Evolutionary conservation across 225 moss, liverwort and hornwort genomes (phyloP), one percentile per base, ranked within the genome.

Genomic region (Anthoceros angustus): DNA sequence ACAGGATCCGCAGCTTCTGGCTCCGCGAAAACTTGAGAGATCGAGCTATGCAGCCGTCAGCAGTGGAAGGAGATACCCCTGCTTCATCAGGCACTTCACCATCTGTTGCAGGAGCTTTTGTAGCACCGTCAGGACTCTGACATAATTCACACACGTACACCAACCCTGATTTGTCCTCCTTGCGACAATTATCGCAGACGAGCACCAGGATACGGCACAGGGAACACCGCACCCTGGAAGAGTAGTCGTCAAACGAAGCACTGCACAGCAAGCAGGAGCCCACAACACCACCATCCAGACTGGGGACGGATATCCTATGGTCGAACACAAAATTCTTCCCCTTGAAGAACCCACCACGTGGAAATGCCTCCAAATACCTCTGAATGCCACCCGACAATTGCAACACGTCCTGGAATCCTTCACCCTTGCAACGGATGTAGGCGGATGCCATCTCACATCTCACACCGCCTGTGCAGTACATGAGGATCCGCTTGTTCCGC

Each of bases 261-360:
- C 71, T 16, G 82, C 98, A 98, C 10, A 77, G 65, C 49, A 87
- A 74, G 72, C 92, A 98, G 38, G 71, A 74, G 41, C 98, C 92
- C 41, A 89, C 71, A 70, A 92, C 72, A 67, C 84, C 75, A 63
- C 61, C 50, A 43, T 81, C 75, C 41, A 70, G 73, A 79, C 74
- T 81, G 68, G 84, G 77, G 39, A 98, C 87, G 61, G 98, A 84
- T 77, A 98, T 73, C 74, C 95, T 98, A 76, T 92, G 81, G 75
- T 98, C 92, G 68, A 98, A 98, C 50, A 98, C 98, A 74, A 98
- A 98, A 70, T 98, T 92, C 75, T 98, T 98, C 63, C 92, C 98
- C 55, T 79, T 75, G 63, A 98, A 98, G 70, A 71, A 98, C 43
- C 95, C 95, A 48, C 95, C 95, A 74, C 89, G 87, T 63, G 82